These are phyloP conservation scores for Alternaria postmessia DNA, from an alignment of 2,329 filamentous ascomycete genomes.

Conservation along the genomic window DNA sequence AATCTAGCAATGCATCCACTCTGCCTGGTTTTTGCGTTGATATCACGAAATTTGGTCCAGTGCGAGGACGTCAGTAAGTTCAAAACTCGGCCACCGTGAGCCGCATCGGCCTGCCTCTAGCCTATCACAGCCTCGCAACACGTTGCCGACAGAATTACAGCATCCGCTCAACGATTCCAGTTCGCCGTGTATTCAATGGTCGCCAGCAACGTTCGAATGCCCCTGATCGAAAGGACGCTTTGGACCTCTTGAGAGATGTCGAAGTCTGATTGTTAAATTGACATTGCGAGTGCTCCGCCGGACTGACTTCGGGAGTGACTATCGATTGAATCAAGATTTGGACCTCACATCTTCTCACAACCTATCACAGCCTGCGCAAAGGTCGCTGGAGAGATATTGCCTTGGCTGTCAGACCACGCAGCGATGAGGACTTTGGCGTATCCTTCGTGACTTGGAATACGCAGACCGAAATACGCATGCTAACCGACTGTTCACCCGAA, in stretches of 20 bases:
- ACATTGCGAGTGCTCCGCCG: conserved; percentile 25
- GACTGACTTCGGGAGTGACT: too few species aligned
- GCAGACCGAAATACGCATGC: too few species aligned
- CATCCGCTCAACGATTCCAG: neutral
- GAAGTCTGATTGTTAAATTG: neutral
- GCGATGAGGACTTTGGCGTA: too few species aligned
- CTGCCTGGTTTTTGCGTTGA: neutral
- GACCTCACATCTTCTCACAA: too few species aligned
- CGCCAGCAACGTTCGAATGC: neutral
- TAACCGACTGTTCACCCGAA: too few species aligned
- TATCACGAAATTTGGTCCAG: neutral
- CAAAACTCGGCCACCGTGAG: neutral
- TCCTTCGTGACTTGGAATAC: too few species aligned
- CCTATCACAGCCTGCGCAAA: too few species aligned
- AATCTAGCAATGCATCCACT: neutral
- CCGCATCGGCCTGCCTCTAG: neutral
- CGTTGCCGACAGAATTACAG: neutral
- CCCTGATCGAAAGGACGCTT: neutral
- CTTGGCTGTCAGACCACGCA: too few species aligned
- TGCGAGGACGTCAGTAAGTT: neutral
- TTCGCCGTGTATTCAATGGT: neutral
- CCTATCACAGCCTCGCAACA: neutral
- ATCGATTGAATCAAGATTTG: too few species aligned
- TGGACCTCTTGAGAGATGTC: too few species aligned
- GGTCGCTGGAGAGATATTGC: too few species aligned